phyloP scores from a whole-genome alignment of 2,329 filamentous ascomycete genomes.

The Clarireedia monteithiana region DNA sequence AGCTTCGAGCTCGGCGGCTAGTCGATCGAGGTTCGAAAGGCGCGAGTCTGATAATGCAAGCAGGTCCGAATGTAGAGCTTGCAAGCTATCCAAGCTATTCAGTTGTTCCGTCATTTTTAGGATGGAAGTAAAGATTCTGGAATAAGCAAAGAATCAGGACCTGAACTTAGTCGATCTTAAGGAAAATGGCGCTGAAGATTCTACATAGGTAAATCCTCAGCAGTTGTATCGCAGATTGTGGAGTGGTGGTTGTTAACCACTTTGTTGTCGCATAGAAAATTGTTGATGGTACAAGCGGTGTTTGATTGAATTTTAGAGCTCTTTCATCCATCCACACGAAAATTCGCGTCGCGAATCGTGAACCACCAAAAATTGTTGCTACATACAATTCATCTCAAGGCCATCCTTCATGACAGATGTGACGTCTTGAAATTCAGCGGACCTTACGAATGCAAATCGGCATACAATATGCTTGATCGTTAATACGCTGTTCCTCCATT shows the following conservation, averaged over 20 bases:
- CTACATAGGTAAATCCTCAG: too few species aligned
- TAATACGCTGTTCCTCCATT: too few species aligned
- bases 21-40: constrained; percentile 61
- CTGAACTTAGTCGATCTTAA: constrained; percentile 1
- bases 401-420: too few species aligned
- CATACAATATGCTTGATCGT: neutral
- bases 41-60: constrained; percentile 65
- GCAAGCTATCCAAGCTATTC: constrained; percentile 64
- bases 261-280: constrained; percentile 2
- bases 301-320: constrained; percentile 6
- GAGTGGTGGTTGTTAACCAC: neutral
- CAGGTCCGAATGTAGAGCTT: constrained; percentile 81
- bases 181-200: neutral
- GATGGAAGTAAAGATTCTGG: constrained; percentile 19
- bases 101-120: constrained; percentile 59
- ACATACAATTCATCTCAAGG: too few species aligned
- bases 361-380: neutral
- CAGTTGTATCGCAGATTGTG: neutral
- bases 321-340: constrained; percentile 5
- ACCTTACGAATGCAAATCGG: neutral
- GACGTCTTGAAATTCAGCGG: too few species aligned
- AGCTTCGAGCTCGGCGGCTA: constrained; percentile 56
- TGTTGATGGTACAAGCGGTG: constrained; percentile 8
- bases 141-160: neutral
- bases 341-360: constrained; percentile 7